Evolutionary conservation across 2,329 filamentous ascomycete genomes (phyloP), one percentile per base, ranked within the genome.

Genomic region (Pestalotiopsis fici): DNA sequence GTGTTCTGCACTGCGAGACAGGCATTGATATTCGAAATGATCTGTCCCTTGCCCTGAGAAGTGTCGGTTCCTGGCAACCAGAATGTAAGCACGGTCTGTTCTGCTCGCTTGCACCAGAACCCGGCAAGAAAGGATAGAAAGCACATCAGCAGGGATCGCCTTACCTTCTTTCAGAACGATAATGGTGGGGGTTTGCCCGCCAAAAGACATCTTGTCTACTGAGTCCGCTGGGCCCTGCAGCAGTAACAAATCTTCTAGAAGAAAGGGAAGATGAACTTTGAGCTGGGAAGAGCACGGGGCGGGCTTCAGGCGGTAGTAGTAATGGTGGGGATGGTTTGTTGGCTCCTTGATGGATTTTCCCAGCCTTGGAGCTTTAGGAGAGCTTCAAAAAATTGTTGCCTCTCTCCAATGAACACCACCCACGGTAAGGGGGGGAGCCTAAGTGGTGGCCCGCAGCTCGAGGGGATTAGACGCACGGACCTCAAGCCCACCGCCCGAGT

Each of bases 11-110:
- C 95, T 27, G 96, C 95, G 75, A 98, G 87, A 81, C 96, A 99
- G 73, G 96, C 96, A 85, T 97, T 98, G 85, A 99, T 98, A 83
- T 99, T 99, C 76, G 95, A 97, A 76, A 99, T 84, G 76, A 99
- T 92, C 84, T 99, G 96, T 66, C 95, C 95, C 81, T 97, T 96
- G 77, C 96, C 96, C 83, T 99, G 96, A 65, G 96, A 98, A 75
- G 94, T 90, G 82, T 99, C 96, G 84, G 96, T 99, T 76, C 96
- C 96, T 98, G 76, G 70, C 70, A 69, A 28, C 61, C 47, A 65
- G 64, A 59, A 56, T 59, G 57, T 57, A 21, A 27, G 28, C 55
- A 60, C 61, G 21, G 59, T 59, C 25, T 65, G 18, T 35, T 35
- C 23, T n/a, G 50, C 55, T 39, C 37, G 60, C 37, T 15, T 23